These are phyloP conservation scores for Oryza coarctata DNA, from an alignment of 176 grass and related monocot genomes.

Conservation along the genomic window DNA sequence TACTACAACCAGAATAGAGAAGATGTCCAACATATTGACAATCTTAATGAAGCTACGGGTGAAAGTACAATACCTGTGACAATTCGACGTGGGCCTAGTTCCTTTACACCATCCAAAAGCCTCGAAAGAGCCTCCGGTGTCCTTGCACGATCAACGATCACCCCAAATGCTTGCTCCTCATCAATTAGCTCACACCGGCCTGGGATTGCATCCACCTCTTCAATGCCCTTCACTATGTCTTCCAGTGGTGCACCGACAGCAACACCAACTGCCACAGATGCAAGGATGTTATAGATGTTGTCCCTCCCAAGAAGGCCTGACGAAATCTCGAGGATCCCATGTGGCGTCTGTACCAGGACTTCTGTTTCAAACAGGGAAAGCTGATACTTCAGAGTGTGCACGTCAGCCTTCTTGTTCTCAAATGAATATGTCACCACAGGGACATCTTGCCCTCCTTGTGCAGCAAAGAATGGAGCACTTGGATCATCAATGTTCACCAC, in stretches of 20 bases:
- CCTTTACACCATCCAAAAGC: constrained; percentile 77
- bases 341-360: constrained; percentile 85
- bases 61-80: constrained; percentile 66
- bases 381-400: constrained; percentile 81
- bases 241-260: constrained; percentile 80
- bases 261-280: constrained; percentile 89
- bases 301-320: constrained; percentile 86
- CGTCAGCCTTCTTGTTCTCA: constrained; percentile 91
- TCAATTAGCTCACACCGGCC: constrained; percentile 93
- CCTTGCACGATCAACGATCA: constrained; percentile 77
- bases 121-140: constrained; percentile 76
- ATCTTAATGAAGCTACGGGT: constrained; percentile 13
- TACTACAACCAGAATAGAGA: background rate
- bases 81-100: constrained; percentile 75
- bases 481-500: constrained; percentile 95
- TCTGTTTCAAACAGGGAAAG: constrained; percentile 96
- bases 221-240: constrained; percentile 89
- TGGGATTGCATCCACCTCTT: constrained; percentile 96
- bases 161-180: constrained; percentile 94
- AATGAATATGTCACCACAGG: constrained; percentile 90
- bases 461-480: constrained; percentile 61
- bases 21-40: background rate
- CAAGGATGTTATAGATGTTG: constrained; percentile 94
- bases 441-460: constrained; percentile 70
- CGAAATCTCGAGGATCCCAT: constrained; percentile 94